Base-by-base conservation (phyloP, 495 filamentous ascomycete species). In the Glutinoglossum americanum region DNA sequence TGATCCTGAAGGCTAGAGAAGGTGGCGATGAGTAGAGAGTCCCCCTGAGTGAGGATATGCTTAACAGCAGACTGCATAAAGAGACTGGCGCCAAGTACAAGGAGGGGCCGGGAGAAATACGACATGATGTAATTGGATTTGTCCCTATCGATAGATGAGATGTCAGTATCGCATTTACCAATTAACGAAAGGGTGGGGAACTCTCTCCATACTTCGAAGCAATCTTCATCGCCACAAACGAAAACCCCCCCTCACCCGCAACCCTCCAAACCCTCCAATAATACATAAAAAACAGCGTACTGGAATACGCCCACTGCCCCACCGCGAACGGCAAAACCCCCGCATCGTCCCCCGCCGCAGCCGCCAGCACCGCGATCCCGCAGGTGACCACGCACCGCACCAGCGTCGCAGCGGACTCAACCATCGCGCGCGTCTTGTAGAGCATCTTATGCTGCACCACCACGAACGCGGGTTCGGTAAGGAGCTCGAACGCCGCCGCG, bases 31-130 rank as follows among this genome's bases (percentile, higher is more conserved):
- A 97, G 77, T 64, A 96, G 77, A 10, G 86, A 83, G 73, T 99
- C 92, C 30, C 89, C 92, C 69, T 94, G 87, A 0, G 93, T 97
- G 26, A 97, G 79, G 57, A 97, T 59, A 68, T 96, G 88, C 65
- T 99, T 99, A 37, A 96, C 73, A 15, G 82, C 65, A 25, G 83
- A 85, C 68, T 99, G 92, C n/a, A 87, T 70, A 71, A 86, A 88
- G 59, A 96, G 76, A 61, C 77, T 89, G 10, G 72, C 74, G n/a
- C 80, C 80, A 7, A 97, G 76, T 28, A 73, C 73, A 41, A 84
- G 66, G 10, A 90, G 73, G 3, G 74, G 77, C 37, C 72, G 69
- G 30, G 83, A 84, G 64, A 94, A 85, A 62, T 77, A 80, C 11
- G 74, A 75, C 19, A 79, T 60, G 25, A 80, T 56, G 63, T 81